Percentiles rank a stretch among this genome's conserved stretches.
Evolutionary conservation across 164 flowering plant species (phyloP).

Genomic region (Berberis thunbergii): DNA sequence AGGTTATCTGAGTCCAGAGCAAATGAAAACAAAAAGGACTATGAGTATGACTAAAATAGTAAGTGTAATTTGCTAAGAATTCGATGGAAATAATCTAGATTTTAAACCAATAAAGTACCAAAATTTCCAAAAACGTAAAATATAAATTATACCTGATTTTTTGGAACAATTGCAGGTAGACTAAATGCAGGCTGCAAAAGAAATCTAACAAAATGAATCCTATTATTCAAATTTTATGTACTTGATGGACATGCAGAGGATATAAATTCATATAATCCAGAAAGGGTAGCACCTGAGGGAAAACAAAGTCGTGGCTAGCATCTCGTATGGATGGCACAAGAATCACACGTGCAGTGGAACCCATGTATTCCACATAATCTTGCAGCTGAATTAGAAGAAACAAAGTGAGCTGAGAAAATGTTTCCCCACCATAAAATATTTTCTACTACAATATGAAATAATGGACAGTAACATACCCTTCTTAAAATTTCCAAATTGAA

Average conservation of each 20-base stretch:
- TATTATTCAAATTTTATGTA: background rate
- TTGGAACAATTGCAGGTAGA: constrained; percentile 34
- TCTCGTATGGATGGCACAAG: constrained; percentile 88
- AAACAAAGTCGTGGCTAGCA: constrained; percentile 88
- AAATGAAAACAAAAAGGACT: background rate
- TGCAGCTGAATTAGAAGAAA: constrained; percentile 47
- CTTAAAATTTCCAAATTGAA: constrained; percentile 59
- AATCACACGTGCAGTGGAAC: constrained; percentile 61
- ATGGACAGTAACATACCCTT: constrained; percentile 39
- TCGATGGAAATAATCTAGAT: background rate
- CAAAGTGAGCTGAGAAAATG: background rate
- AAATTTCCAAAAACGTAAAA: too few relatives aligned
- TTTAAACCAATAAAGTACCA: background rate
- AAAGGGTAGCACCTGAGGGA: constrained; percentile 70
- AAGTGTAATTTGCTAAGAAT: too few relatives aligned
- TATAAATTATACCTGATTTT: constrained; percentile 50
- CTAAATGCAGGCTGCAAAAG: constrained; percentile 74
- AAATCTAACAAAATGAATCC: constrained; percentile 3
- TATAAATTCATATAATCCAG: background rate
- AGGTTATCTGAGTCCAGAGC: constrained; percentile 42
- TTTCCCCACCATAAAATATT: background rate
- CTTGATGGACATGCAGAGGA: background rate
- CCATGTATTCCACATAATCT: constrained; percentile 80
- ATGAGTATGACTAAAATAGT: background rate
- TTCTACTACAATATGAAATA: background rate